Conservation (phyloP, 176 grass and related monocot genomes). For the Stipa capillata region DNA sequence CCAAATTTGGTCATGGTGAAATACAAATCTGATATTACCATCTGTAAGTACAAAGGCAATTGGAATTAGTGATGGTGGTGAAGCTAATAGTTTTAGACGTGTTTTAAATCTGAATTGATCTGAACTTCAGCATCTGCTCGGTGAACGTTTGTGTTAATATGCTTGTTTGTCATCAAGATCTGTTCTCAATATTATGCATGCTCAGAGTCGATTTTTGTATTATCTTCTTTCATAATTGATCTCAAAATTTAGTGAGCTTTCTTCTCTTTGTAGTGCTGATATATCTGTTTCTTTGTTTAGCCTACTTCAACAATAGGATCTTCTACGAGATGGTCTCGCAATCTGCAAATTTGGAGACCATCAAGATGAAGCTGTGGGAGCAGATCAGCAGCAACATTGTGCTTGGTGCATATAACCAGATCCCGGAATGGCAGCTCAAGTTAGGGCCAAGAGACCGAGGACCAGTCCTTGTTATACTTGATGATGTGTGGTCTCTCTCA, state of each 20-base stretch:
- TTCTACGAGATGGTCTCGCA: slow-evolving; percentile 90
- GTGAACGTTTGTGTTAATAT: neutral
- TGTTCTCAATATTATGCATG: neutral
- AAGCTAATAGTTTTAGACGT: neutral
- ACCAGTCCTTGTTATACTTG: slow-evolving; percentile 78
- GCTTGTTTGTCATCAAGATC: neutral
- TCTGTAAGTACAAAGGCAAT: neutral
- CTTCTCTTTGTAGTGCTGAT: neutral
- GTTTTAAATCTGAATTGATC: neutral
- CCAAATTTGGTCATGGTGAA: neutral
- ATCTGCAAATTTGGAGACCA: slow-evolving; percentile 68
- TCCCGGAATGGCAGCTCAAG: slow-evolving; percentile 83
- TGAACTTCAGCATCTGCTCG: neutral
- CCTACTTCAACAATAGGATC: slow-evolving; percentile 72
- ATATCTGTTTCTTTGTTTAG: slow-evolving; percentile 40
- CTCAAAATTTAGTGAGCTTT: neutral
- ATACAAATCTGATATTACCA: neutral
- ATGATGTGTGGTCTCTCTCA: slow-evolving; percentile 86
- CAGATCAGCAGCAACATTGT: slow-evolving; percentile 83
- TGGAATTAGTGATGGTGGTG: neutral
- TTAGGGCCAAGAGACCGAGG: slow-evolving; percentile 59
- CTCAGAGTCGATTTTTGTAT: neutral
- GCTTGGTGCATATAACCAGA: slow-evolving; percentile 78
- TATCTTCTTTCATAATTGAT: neutral
- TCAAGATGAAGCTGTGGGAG: slow-evolving; percentile 89